Base-by-base conservation (phyloP, 768 basidiomycete species). In the Scleroderma citrinum region DNA sequence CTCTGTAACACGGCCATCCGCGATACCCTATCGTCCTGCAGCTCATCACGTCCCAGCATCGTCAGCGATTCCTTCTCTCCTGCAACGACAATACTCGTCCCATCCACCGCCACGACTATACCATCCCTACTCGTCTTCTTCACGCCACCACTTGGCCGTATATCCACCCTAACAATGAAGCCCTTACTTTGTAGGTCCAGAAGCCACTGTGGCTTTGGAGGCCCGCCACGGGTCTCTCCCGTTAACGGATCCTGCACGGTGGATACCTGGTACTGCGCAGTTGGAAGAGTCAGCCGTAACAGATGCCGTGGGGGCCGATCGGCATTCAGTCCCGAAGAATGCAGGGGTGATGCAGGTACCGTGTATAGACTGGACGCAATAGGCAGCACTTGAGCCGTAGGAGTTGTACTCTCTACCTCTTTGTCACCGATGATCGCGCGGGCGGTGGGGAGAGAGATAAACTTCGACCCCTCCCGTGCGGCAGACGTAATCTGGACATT, bases 241-340 rank as follows among this genome's bases (percentile, higher is more conserved):
- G 85, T 87, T 52, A 95, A 69, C 10, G 93, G 93, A 65, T 95
- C 90, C 42, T 77, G 71, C 31, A 94, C 77, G 2, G 86, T 84
- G 29, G 83, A 78, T 39, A 83, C 77, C 62, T 85, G 81, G 60
- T 82, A 90, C 53, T 84, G 85, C 17, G 88, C 83, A 2, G 91
- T 95, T 3, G 93, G 93, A 16, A 96, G 67, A 34, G 77, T 80
- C 45, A 97, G 57, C 43, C 89, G 75, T 13, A 97, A 54, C 40
- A 96, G 67, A 66, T 96, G 92, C 39, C 91, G 77, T 3, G 75
- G 74, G 7, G 78, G 72, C 30, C 67, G 65, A 51, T 76, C 75
- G 16, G 65, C 62, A 49, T 80, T 78, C 32, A 84, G 71, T 23
- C 73, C 77, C 32, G 87, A 84, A 19, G 90, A 87, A 57, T 87